These are phyloP conservation scores for Phylloporus arenicola DNA, from an alignment of 768 basidiomycete genomes.

Conservation along the genomic window DNA sequence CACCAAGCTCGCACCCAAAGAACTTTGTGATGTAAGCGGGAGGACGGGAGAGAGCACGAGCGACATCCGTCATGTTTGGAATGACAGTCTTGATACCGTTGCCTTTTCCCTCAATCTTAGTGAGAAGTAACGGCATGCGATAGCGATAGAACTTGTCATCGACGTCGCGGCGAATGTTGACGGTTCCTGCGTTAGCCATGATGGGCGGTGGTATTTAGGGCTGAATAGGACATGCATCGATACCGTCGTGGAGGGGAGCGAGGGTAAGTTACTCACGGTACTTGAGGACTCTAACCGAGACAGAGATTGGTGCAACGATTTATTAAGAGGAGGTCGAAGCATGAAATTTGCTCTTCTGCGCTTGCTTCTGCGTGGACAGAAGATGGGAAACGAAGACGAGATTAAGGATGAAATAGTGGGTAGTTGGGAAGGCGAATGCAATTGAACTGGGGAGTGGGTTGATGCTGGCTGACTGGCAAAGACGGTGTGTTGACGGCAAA, in stretches of 20 bases:
- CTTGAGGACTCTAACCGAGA: constrained; percentile 47
- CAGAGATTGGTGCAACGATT: constrained; percentile 58
- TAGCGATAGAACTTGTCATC: constrained; percentile 97
- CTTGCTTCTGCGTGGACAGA: constrained; percentile 30
- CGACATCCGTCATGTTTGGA: constrained; percentile 98
- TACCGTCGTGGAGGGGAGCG: too few relatives aligned
- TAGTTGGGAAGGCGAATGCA: neutral
- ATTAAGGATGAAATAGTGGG: constrained; percentile 29
- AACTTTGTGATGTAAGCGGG: constrained; percentile 98
- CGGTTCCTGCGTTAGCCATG: constrained; percentile 78
- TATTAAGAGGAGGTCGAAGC: constrained; percentile 84
- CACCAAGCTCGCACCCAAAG: constrained; percentile 97
- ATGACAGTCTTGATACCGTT: constrained; percentile 99
- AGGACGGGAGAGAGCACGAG: constrained; percentile 90
- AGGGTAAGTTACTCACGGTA: constrained; percentile 39
- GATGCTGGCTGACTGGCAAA: neutral
- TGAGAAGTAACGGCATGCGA: constrained; percentile 92
- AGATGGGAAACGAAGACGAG: constrained; percentile 13
- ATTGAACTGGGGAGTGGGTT: neutral
- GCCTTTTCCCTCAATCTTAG: constrained; percentile 98
- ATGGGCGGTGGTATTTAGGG: constrained; percentile 60
- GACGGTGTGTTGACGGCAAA: constrained; percentile 4
- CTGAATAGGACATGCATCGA: constrained; percentile 35
- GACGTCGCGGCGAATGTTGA: constrained; percentile 94
- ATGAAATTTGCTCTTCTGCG: constrained; percentile 55